phyloP scores from a whole-genome alignment of 305 asterid genomes.

The Withania somnifera region DNA sequence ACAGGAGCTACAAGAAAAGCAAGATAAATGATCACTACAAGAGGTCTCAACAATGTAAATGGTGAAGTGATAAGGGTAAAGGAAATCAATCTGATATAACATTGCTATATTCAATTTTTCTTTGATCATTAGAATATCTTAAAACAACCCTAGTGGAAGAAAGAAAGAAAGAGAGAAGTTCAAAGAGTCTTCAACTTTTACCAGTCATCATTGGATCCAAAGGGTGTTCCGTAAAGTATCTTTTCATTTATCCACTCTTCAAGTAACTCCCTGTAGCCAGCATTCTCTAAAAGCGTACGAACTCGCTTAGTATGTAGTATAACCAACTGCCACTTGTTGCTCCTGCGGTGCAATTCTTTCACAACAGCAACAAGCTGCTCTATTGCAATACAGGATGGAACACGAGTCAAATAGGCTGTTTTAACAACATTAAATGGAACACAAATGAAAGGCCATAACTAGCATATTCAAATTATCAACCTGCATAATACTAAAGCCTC shows the following conservation, averaged over 20 bases:
- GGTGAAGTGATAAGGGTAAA: neutral
- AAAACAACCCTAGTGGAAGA: neutral
- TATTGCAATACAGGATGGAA: slow-evolving; percentile 18
- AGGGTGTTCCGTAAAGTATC: slow-evolving; percentile 68
- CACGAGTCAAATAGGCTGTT: neutral
- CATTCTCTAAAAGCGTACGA: slow-evolving; percentile 54
- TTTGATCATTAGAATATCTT: neutral
- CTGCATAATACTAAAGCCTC: slow-evolving; percentile 82
- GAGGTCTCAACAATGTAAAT: neutral
- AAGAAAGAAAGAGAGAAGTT: neutral
- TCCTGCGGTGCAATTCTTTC: slow-evolving; percentile 47
- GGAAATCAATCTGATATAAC: neutral
- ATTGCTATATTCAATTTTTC: neutral
- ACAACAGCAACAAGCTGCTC: slow-evolving; percentile 96
- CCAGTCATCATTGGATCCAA: slow-evolving; percentile 97
- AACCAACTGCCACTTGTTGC: slow-evolving; percentile 67
- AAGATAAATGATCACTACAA: neutral
- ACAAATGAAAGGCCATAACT: neutral
- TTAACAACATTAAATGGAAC: neutral
- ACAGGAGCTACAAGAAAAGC: neutral
- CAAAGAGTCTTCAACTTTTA: slow-evolving; percentile 5
- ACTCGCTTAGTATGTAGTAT: slow-evolving; percentile 78
- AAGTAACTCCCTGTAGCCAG: slow-evolving; percentile 57
- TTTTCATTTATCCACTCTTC: slow-evolving; percentile 63
- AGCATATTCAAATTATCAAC: slow-evolving; percentile 23